phyloP scores from a whole-genome alignment of 768 basidiomycete genomes.

The Mycena pura region DNA sequence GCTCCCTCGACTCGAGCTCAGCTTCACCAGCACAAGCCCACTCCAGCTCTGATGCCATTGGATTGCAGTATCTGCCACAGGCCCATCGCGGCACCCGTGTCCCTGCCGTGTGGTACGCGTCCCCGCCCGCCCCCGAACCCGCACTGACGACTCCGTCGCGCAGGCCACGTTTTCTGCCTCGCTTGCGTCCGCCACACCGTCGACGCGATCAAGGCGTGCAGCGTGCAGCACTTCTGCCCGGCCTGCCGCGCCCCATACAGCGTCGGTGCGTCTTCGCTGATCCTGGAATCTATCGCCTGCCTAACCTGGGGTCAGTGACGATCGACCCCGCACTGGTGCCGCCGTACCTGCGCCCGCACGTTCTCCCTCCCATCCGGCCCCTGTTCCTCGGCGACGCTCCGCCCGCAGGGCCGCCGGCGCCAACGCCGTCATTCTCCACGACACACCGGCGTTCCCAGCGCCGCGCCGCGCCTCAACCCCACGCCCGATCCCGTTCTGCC shows the following conservation, averaged over 20 bases:
- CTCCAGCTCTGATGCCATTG: too few species aligned
- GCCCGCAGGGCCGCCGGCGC: background rate
- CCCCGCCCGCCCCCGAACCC: too few species aligned
- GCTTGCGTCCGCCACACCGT: constrained; percentile 14
- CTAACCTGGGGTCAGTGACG: constrained; percentile 4
- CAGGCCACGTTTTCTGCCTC: constrained; percentile 21
- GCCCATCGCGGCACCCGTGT: constrained; percentile 3
- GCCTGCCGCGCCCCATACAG: constrained; percentile 8
- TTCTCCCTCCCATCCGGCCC: constrained; percentile 15
- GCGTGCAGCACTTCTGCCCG: constrained; percentile 17
- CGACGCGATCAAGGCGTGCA: constrained; percentile 4
- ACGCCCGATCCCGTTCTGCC: background rate
- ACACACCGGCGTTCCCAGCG: background rate
- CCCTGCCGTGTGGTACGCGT: constrained; percentile 17
- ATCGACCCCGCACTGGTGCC: constrained; percentile 16
- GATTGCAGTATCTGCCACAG: too few species aligned
- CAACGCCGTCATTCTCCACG: background rate
- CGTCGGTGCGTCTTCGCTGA: constrained; percentile 3
- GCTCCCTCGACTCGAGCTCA: too few species aligned
- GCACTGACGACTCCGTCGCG: too few species aligned
- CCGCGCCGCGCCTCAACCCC: background rate
- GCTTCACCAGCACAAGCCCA: too few species aligned
- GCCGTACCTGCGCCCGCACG: constrained; percentile 17
- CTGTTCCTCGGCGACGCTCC: constrained; percentile 4
- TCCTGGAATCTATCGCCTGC: background rate